Evolutionary conservation across 228 moss, liverwort and hornwort genomes (phyloP), one percentile per base, ranked within the genome.

Genomic region (Sphagnum magellanicum): DNA sequence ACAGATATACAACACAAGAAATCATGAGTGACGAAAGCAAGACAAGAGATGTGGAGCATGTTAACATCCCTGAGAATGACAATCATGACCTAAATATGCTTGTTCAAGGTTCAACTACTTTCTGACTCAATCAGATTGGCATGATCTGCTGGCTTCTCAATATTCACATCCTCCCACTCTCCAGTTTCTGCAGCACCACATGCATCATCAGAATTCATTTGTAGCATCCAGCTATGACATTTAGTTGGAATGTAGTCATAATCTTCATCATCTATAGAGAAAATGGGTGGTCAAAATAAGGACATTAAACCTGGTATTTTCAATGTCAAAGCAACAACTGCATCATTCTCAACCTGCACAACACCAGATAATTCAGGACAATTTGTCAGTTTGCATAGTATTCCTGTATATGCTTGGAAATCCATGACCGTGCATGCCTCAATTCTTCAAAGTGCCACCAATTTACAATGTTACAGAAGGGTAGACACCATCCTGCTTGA

Each of bases 341-440:
- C 78, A 77, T 91, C 88, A 73, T 91, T 91, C 53, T 86, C 91
- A 16, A 91, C 91, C 91, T 91, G 78, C 67, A 70, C 16, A 15
- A 52, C 14, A 16, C 6, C 68, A 53, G 32, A 32, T 32, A 32
- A 32, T 32, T 32, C 32, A 32, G 32, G 32, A 32, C 32, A 63
- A 3, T 32, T 32, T 32, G 32, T 32, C 32, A 32, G 32, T 32
- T 32, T 32, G 32, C 32, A 32, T 32, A 32, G 2, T 32, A 32
- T 32, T 32, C 32, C 32, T 32, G 32, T 32, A 32, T 32, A 32
- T 32, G 32, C 32, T 32, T 32, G 32, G 32, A 32, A 3, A 32
- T 32, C 32, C 32, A 32, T 32, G 32, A 32, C 32, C 32, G 32
- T 32, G 32, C 32, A 3, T 32, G 32, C 32, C 32, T 32, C 32